These are phyloP conservation scores for Aureobasidium musti DNA, from an alignment of 2,329 filamentous ascomycete species.

Conservation along the genomic window DNA sequence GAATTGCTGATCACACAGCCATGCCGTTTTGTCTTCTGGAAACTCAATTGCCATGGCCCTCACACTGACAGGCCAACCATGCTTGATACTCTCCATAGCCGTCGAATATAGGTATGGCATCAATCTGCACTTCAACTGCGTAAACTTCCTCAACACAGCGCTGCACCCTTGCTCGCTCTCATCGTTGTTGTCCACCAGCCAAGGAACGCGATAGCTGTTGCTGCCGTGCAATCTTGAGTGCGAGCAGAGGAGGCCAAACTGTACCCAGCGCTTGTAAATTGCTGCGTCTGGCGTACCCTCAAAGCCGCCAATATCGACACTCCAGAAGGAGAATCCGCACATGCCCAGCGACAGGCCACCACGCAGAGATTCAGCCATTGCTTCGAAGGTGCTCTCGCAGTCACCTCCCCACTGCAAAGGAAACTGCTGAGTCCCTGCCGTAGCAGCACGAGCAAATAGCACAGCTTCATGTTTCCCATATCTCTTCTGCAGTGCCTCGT, in stretches of 20 bases:
- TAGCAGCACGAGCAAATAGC: constrained; percentile 68
- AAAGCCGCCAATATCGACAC: constrained; percentile 70
- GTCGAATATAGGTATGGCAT: constrained; percentile 61
- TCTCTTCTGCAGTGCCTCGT: constrained; percentile 61
- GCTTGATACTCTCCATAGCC: constrained; percentile 53
- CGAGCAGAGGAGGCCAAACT: constrained; percentile 70
- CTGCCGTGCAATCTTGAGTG: constrained; percentile 72
- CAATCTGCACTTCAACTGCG: constrained; percentile 56
- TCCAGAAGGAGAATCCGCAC: constrained; percentile 68
- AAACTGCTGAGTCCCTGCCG: constrained; percentile 68
- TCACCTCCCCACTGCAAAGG: constrained; percentile 72
- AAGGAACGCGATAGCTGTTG: constrained; percentile 71
- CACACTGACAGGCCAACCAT: constrained; percentile 62
- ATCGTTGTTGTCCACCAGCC: constrained; percentile 67
- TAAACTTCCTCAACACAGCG: constrained; percentile 58
- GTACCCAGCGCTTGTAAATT: constrained; percentile 78
- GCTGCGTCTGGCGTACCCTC: constrained; percentile 63
- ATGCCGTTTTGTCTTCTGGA: constrained; percentile 67
- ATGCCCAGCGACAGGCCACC: constrained; percentile 66
- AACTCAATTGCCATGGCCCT: constrained; percentile 70
- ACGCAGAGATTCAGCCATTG: constrained; percentile 69
- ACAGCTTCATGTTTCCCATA: constrained; percentile 58
- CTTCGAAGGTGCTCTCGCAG: constrained; percentile 72
- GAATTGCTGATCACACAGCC: constrained; percentile 69
- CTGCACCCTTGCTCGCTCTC: constrained; percentile 51